These are phyloP conservation scores for Stachybotrys elegans DNA, from an alignment of 2,329 filamentous ascomycete genomes.

Conservation along the genomic window DNA sequence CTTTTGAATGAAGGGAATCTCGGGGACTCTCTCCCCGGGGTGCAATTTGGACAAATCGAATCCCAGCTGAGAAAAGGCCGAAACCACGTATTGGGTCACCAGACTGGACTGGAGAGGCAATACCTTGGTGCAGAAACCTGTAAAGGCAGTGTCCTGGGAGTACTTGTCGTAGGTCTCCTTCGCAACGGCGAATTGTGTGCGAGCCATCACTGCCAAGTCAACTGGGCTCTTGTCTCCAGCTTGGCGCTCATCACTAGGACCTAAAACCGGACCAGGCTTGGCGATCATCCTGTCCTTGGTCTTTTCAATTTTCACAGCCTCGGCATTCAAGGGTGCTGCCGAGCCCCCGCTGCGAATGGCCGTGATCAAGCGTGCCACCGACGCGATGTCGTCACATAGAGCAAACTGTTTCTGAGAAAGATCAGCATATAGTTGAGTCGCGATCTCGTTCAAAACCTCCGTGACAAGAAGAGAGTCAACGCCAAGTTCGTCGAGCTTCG, in stretches of 20 bases:
- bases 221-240: background rate
- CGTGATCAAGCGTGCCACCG: background rate
- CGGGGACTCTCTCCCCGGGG: background rate
- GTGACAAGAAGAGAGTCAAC: background rate
- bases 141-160: background rate
- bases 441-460: background rate
- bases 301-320: background rate
- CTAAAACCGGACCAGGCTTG: background rate
- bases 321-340: background rate
- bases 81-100: background rate
- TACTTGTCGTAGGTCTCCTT: background rate
- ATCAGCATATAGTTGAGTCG: background rate
- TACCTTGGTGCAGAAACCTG: background rate
- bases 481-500: background rate
- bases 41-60: background rate
- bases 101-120: background rate
- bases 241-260: background rate
- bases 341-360: background rate
- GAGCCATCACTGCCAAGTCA: background rate
- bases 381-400: background rate
- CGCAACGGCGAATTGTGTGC: background rate
- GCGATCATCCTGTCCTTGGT: background rate
- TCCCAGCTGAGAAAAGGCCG: background rate
- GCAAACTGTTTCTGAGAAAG: background rate
- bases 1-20: background rate